A percentile compares a stretch with the other conserved stretches of the same genome.
These are phyloP conservation scores for Aureobasidium vineae DNA, from an alignment of 2,329 filamentous ascomycete species.

Conservation along the genomic window DNA sequence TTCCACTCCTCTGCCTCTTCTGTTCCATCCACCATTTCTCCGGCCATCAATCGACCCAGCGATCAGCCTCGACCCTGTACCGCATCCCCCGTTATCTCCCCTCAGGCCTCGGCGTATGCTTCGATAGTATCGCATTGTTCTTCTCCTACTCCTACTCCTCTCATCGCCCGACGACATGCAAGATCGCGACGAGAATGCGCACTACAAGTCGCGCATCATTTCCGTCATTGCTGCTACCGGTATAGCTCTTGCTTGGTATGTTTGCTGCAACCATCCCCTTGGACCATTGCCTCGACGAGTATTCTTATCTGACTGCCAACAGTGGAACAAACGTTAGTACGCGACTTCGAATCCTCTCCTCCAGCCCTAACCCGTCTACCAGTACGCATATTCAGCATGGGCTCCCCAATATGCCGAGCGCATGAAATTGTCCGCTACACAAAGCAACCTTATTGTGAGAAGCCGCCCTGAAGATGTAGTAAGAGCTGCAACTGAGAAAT, in stretches of 20 bases:
- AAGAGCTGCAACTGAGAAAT: slow-evolving; percentile 36
- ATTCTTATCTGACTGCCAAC: neutral
- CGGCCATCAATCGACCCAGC: neutral
- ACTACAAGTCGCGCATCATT: slow-evolving; percentile 67
- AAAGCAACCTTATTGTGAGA: slow-evolving; percentile 83
- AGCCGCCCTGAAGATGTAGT: neutral
- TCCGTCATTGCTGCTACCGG: slow-evolving; percentile 82
- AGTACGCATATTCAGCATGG: slow-evolving; percentile 99
- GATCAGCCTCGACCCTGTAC: neutral
- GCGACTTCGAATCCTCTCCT: neutral
- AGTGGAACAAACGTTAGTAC: slow-evolving; percentile 75
- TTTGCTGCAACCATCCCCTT: neutral
- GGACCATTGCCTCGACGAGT: neutral
- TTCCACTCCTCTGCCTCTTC: neutral
- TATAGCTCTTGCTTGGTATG: slow-evolving; percentile 73
- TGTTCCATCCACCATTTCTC: neutral
- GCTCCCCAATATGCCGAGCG: slow-evolving; percentile 89
- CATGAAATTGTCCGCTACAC: slow-evolving; percentile 82
- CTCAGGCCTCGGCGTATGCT: neutral
- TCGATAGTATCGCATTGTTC: neutral
- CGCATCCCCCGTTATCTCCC: neutral
- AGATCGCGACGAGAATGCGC: slow-evolving; percentile 43
- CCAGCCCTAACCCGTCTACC: slow-evolving; percentile 30
- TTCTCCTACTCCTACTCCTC: neutral
- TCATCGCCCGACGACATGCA: slow-evolving; percentile 41